Base-by-base conservation (phyloP, 1,284 basidiomycete species). In the Rhodotorula sp. region DNA sequence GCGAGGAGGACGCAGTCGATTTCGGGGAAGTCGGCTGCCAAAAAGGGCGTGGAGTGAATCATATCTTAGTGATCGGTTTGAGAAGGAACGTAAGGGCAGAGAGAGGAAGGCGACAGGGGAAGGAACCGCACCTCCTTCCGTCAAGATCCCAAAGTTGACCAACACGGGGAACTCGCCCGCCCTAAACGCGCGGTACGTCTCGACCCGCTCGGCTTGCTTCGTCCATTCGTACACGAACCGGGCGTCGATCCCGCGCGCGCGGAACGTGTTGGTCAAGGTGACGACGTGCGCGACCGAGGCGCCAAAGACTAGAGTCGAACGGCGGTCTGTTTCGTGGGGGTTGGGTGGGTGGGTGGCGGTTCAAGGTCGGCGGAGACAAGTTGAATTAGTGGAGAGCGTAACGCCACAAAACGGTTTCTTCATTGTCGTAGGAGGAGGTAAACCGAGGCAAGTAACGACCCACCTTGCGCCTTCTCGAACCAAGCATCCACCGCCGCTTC, bases 71-170 rank as follows among this genome's bases (percentile, higher is more conserved):
- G 12, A 18, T 14, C 21, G 0, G 6, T 26, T 12, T 47, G 43
- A 4, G 18, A 31, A 26, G 23, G n/a, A 12, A 29, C 20, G 21
- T 20, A 39, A n/a, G 6, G 34, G 6, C 5, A 31, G n/a, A 62
- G 7, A 29, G 52, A 29, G 39, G 29, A 21, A 21, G 14, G 34
- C 34, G 34, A 34, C 6, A 52, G 7, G 23, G n/a, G 3, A 7
- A 23, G 2, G 7, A 20, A 18, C 12, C 71, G 34, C 15, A 72
- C 71, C 74, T 21, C 93, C 93, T 83, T 97, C 94, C 0, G 93
- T 95, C 75, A 98, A 84, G 64, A 98, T 91, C 34, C 90, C 90
- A 80, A 95, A 98, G 79, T 98, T 98, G 64, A 98, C 83, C 49
- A 99, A 84, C 0, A 99, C 92, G 6, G 94, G 92, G 78, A 89